Base-by-base conservation (phyloP, 495 filamentous ascomycete species). In the Tricharina praecox region DNA sequence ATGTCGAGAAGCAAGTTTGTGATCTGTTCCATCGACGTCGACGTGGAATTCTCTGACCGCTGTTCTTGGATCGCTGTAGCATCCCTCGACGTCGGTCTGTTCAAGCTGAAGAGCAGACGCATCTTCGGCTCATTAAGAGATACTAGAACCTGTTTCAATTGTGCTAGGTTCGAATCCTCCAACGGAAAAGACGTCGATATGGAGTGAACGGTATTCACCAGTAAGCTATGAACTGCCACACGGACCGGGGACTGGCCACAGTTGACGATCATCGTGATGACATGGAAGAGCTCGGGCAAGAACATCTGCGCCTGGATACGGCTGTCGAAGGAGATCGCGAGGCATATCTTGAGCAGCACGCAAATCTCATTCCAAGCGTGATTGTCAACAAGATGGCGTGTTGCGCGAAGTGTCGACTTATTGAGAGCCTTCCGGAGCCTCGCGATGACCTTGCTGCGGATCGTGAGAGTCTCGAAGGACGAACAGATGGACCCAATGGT, bases 191-290 rank as follows among this genome's bases (percentile, higher is more conserved):
- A 73, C 23, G 74, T 77, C 50, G 74, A 78, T 45, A 76, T 74
- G 15, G 76, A 73, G 56, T 79, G 76, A 23, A 80, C 66, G 13
- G 73, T 70, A 55, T 79, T 79, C 49, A 78, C 67, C 15, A 79
- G 60, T 33, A 80, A 60, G 43, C 72, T 66, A 49, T 78, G 74
- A 13, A 78, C 74, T 4, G 68, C 62, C 8, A 71, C 59, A 39
- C 75, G 63, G 9, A 77, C 64, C 11, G 70, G 67, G n/a, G 67
- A 55, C 15, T 67, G 59, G 28, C 76, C 76, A 18, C 70, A 75
- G 51, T 77, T 78, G 23, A 74, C 71, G 10, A 77, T 67, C 72
- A 80, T 77, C 1, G 75, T 78, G 47, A 78, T 73, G 40, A 77
- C 63, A 62, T 80, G 76, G 59, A 78, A 78, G 41, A 79, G 66